phyloP scores from a whole-genome alignment of 495 filamentous ascomycete species.

The Hypoxylon subgilvum region DNA sequence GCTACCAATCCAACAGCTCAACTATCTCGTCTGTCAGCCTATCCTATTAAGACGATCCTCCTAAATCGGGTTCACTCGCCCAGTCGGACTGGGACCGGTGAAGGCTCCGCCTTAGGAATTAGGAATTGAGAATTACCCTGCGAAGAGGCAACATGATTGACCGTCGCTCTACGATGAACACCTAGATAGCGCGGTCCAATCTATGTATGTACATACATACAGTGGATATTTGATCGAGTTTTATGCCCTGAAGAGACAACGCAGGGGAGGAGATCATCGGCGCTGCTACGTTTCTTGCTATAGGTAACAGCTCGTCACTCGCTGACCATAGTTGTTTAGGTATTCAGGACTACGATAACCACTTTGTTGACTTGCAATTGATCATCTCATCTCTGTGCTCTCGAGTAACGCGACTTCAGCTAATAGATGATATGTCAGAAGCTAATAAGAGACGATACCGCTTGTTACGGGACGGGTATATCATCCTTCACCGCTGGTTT shows the following conservation, averaged over 20 bases:
- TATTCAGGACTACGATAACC: conserved; percentile 1
- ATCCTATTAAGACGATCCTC: neutral
- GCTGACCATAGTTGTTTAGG: neutral
- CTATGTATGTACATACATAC: no score
- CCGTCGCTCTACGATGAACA: neutral
- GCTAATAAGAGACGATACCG: neutral
- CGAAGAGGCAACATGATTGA: conserved; percentile 3
- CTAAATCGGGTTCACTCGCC: conserved; percentile 3
- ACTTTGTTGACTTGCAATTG: conserved; percentile 4
- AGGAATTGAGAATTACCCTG: conserved; percentile 1
- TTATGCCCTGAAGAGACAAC: neutral
- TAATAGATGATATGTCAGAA: neutral
- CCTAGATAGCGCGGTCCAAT: conserved; percentile 9
- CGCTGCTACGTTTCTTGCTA: conserved; percentile 2
- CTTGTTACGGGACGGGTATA: conserved; percentile 20
- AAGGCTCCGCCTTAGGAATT: neutral
- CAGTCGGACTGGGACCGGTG: conserved; percentile 21
- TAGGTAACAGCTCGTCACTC: neutral
- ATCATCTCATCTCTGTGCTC: conserved; percentile 2
- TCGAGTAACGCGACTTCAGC: neutral
- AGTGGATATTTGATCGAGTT: neutral
- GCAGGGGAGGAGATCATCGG: conserved; percentile 7
- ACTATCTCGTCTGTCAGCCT: neutral
- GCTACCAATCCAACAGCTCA: conserved; percentile 4
- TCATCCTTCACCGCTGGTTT: conserved; percentile 39